A percentile compares a stretch with the other conserved stretches of the same genome.
These are phyloP conservation scores for Naumovozyma dairenensis DNA, from an alignment of 805 yeast genomes.

Conservation along the genomic window DNA sequence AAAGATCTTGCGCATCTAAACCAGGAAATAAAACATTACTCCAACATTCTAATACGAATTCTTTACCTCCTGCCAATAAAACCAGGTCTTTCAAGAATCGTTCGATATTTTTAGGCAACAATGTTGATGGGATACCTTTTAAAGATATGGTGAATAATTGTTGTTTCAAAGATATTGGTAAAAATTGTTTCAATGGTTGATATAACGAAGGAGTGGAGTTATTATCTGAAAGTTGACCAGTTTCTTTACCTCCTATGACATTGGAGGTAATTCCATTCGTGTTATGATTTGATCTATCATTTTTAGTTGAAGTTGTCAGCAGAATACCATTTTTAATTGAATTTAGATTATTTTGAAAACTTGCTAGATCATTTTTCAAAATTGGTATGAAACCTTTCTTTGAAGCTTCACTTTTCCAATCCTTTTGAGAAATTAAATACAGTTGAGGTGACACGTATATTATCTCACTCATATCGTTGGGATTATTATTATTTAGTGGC, in stretches of 20 bases:
- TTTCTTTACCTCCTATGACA: background rate
- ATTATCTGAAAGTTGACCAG: background rate
- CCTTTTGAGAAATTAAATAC: slow-evolving; percentile 10
- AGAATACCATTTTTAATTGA: background rate
- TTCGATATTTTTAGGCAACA: slow-evolving; percentile 9
- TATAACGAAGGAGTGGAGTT: slow-evolving; percentile 3
- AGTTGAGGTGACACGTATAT: slow-evolving; percentile 22
- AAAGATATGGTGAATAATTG: slow-evolving; percentile 20
- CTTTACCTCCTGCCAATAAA: background rate
- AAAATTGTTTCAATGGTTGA: slow-evolving; percentile 17
- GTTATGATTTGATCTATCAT: background rate
- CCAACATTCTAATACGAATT: slow-evolving; percentile 6
- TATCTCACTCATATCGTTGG: slow-evolving; percentile 21
- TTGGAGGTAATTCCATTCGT: no score
- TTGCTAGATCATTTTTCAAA: slow-evolving; percentile 16
- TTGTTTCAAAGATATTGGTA: slow-evolving; percentile 20
- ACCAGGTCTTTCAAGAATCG: slow-evolving; percentile 6
- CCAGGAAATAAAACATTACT: slow-evolving; percentile 8
- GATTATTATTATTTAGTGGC: no score
- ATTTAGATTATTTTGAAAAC: slow-evolving; percentile 10
- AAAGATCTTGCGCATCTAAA: slow-evolving; percentile 12
- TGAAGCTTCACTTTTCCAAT: slow-evolving; percentile 17
- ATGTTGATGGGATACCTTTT: slow-evolving; percentile 10
- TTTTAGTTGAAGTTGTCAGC: background rate
- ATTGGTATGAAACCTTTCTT: slow-evolving; percentile 22